These are phyloP conservation scores for Mycosphaerella arachidis DNA, from an alignment of 2,329 filamentous ascomycete genomes.

Conservation along the genomic window DNA sequence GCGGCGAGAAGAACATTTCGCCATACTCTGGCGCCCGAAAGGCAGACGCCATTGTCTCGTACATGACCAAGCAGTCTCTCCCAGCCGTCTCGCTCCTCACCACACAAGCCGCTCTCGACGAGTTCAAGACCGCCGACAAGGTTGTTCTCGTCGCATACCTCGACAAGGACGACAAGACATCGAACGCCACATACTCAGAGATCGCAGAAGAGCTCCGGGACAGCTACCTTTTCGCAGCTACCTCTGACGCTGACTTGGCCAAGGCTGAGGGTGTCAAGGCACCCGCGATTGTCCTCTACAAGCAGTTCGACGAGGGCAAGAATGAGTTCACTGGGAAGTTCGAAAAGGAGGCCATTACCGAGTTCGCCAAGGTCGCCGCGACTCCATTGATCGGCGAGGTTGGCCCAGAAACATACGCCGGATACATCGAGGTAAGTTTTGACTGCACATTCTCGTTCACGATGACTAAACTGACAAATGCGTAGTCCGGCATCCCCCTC, in stretches of 20 bases:
- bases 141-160: slow-evolving; percentile 91
- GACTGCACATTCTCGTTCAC: background rate
- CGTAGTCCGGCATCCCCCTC: slow-evolving; percentile 76
- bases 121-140: slow-evolving; percentile 98
- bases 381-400: slow-evolving; percentile 93
- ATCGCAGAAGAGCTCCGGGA: slow-evolving; percentile 75
- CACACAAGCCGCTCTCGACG: slow-evolving; percentile 71
- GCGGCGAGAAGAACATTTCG: slow-evolving; percentile 72
- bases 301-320: slow-evolving; percentile 97
- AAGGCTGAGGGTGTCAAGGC: slow-evolving; percentile 85
- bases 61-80: slow-evolving; percentile 98
- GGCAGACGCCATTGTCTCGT: slow-evolving; percentile 69
- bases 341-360: slow-evolving; percentile 70
- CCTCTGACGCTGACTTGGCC: slow-evolving; percentile 76
- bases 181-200: slow-evolving; percentile 78
- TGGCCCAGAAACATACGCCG: slow-evolving; percentile 91
- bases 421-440: slow-evolving; percentile 73
- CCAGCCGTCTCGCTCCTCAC: slow-evolving; percentile 82
- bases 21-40: slow-evolving; percentile 89
- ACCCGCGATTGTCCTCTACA: slow-evolving; percentile 90
- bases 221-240: slow-evolving; percentile 85
- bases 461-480: background rate
- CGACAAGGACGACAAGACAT: slow-evolving; percentile 71
- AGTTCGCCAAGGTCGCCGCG: slow-evolving; percentile 77
- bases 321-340: slow-evolving; percentile 76